These are phyloP conservation scores for Porphyra umbilicalis DNA, from an alignment of 31 red algal genomes.

Conservation along the genomic window DNA sequence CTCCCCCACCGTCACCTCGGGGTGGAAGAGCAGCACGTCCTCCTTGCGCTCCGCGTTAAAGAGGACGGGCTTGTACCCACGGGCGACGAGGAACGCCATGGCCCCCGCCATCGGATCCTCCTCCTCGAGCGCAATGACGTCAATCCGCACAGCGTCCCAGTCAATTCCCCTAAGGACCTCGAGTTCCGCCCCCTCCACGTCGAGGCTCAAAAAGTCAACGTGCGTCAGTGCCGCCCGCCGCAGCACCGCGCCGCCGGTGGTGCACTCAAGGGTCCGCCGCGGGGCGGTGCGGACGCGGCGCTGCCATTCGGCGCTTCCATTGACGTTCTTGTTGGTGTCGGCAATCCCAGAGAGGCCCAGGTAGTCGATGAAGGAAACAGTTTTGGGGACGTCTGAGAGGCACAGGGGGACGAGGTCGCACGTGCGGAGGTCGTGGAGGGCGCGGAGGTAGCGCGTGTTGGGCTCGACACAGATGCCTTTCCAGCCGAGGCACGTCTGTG, in stretches of 20 bases:
- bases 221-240: neutral
- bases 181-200: constrained; percentile 37
- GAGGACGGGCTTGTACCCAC: neutral
- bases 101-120: neutral
- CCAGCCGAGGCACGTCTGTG: constrained; percentile 37
- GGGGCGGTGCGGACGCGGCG: neutral
- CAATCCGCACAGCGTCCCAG: constrained; percentile 8
- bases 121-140: constrained; percentile 25
- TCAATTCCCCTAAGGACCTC: constrained; percentile 30
- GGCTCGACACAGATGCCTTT: constrained; percentile 58
- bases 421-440: constrained; percentile 19
- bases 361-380: constrained; percentile 28
- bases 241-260: neutral
- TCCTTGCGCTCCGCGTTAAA: neutral
- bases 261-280: neutral
- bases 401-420: constrained; percentile 62
- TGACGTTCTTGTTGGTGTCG: constrained; percentile 38
- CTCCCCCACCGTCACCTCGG: neutral
- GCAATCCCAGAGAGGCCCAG: constrained; percentile 33
- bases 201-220: constrained; percentile 32
- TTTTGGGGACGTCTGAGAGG: constrained; percentile 17
- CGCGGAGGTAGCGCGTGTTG: constrained; percentile 27
- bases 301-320: neutral
- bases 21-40: neutral
- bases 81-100: neutral